These are phyloP conservation scores for Annona squamosa DNA, from an alignment of 164 flowering plant genomes.

Conservation along the genomic window DNA sequence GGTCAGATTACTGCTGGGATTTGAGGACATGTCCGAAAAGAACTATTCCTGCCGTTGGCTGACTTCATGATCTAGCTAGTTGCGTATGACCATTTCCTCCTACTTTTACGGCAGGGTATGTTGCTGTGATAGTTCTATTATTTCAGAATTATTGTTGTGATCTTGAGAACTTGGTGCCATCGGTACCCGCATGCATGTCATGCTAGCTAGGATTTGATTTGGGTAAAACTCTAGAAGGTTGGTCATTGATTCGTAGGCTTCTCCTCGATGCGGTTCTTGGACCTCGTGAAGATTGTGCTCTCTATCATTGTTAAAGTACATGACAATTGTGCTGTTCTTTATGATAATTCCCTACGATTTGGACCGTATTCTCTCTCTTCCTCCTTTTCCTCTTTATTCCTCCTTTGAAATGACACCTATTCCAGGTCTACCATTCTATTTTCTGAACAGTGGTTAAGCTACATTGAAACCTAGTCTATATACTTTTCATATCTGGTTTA, in stretches of 20 bases:
- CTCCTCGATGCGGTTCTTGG: background rate
- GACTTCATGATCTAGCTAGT: background rate
- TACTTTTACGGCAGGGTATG: background rate
- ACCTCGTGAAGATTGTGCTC: background rate
- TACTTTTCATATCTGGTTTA: background rate
- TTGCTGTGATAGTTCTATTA: background rate
- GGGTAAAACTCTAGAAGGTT: background rate
- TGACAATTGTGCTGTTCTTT: background rate
- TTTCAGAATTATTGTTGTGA: background rate
- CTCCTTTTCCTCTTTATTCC: background rate
- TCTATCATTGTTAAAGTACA: constrained; percentile 3
- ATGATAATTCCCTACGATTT: background rate
- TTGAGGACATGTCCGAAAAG: background rate
- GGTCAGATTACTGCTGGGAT: background rate
- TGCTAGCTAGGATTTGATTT: background rate
- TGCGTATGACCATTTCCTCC: background rate
- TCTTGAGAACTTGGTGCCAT: background rate
- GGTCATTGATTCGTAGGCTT: background rate
- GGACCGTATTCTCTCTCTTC: background rate
- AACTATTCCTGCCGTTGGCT: background rate
- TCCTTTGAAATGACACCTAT: background rate
- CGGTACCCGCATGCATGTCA: background rate
- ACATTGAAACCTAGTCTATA: background rate
- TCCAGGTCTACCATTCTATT: background rate
- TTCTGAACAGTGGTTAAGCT: background rate